Evolutionary conservation across 345 rosid genomes (phyloP).

Genomic region (Eutrema yunnanense): DNA sequence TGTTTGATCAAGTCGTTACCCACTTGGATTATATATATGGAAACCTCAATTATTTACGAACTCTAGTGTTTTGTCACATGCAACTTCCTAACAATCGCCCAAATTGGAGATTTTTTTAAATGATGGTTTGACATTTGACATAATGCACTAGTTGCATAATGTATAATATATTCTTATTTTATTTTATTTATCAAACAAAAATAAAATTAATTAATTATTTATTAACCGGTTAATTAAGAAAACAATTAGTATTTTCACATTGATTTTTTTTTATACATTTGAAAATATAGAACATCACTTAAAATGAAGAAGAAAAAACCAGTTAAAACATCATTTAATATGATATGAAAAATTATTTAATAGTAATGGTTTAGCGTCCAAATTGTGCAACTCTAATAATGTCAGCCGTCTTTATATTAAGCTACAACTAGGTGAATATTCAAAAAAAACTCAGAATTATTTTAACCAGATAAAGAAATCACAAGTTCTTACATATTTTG

Average conservation of each 20-base stretch:
- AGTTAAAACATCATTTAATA: background rate
- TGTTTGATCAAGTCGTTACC: background rate
- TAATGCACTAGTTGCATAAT: too few relatives aligned
- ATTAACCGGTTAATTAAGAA: background rate
- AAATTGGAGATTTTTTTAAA: background rate
- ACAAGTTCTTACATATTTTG: background rate
- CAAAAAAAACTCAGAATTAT: background rate
- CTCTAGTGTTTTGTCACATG: background rate
- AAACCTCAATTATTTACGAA: background rate
- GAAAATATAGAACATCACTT: background rate
- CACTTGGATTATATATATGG: background rate
- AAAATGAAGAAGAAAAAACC: background rate
- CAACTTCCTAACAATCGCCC: background rate
- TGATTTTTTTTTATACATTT: background rate
- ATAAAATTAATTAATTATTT: background rate
- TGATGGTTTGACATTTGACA: too few relatives aligned
- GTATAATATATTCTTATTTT: background rate
- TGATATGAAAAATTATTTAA: too few relatives aligned
- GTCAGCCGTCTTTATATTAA: background rate
- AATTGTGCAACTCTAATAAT: background rate
- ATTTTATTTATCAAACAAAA: background rate
- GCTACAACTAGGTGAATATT: background rate
- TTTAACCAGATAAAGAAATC: background rate
- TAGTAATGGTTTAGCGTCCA: background rate
- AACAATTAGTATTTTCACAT: too few relatives aligned